Conservation (phyloP, 2,329 filamentous ascomycete species). For the Periconia digitata region DNA sequence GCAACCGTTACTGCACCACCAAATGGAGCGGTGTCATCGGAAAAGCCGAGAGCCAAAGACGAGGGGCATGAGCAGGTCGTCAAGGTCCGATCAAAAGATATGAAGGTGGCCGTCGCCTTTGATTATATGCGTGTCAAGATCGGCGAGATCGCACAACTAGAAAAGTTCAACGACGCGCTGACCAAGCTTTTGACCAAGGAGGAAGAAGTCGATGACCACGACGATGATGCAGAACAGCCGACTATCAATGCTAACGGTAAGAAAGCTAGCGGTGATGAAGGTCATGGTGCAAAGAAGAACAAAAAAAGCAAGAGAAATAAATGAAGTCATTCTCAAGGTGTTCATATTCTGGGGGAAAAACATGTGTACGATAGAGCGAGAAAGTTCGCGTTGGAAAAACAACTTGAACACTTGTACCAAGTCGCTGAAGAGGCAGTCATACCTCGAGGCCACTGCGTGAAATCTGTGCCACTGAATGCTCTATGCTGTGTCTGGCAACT, state of each 20-base stretch:
- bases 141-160: conserved; percentile 68
- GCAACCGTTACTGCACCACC: conserved; percentile 5
- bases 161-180: conserved; percentile 63
- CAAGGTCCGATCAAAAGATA: conserved; percentile 48
- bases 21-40: background rate
- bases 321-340: conserved; percentile 14
- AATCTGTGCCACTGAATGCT: background rate
- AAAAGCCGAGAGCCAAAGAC: background rate
- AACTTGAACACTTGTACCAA: too few relatives aligned
- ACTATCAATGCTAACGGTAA: conserved; percentile 31
- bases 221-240: conserved; percentile 12
- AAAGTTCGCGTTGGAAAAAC: too few relatives aligned
- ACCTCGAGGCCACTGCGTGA: background rate
- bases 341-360: too few relatives aligned
- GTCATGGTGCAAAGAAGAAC: conserved; percentile 24
- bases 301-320: conserved; percentile 31
- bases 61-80: conserved; percentile 35
- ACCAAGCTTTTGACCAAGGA: conserved; percentile 54
- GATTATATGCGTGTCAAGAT: conserved; percentile 77
- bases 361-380: too few relatives aligned
- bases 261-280: conserved; percentile 31
- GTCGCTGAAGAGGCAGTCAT: too few relatives aligned
- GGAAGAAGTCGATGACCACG: conserved; percentile 19
- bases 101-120: conserved; percentile 72
- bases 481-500: background rate